Conservation (phyloP, 495 filamentous ascomycete genomes). For the Penicillium diatomitis region DNA sequence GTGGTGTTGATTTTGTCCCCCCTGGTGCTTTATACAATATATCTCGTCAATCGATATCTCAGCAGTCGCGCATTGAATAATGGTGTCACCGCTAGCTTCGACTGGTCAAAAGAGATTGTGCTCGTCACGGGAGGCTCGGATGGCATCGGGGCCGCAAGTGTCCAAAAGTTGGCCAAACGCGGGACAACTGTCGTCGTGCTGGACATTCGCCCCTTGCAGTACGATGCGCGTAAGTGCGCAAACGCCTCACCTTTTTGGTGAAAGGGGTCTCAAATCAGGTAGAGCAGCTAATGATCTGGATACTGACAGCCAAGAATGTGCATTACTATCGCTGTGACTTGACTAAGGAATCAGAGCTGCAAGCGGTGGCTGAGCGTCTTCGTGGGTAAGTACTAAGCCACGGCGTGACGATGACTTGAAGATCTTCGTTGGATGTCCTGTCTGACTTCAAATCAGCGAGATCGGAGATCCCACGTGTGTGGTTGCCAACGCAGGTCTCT, state of each 20-base stretch:
- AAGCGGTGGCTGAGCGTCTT: slow-evolving; percentile 1
- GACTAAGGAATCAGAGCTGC: background rate
- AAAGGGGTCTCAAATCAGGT: too few species aligned
- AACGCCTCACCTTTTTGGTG: too few species aligned
- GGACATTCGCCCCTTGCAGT: slow-evolving; percentile 4
- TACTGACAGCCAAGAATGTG: background rate
- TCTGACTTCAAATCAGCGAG: background rate
- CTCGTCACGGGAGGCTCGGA: slow-evolving; percentile 3
- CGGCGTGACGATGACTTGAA: too few species aligned
- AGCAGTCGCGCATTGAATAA: background rate
- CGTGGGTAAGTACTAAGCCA: background rate
- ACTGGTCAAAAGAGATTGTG: slow-evolving; percentile 14
- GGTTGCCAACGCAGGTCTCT: slow-evolving; percentile 1
- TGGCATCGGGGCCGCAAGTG: slow-evolving; percentile 4
- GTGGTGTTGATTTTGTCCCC: too few species aligned
- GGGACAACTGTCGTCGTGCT: slow-evolving; percentile 3
- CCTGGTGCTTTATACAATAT: too few species aligned
- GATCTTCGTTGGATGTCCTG: too few species aligned
- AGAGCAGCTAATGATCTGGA: too few species aligned
- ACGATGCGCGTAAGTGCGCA: background rate
- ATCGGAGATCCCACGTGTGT: slow-evolving; percentile 2
- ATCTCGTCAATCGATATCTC: background rate
- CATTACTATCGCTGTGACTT: slow-evolving; percentile 7
- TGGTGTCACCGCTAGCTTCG: slow-evolving; percentile 1
- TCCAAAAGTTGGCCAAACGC: background rate